Conservation (phyloP, 2,329 filamentous ascomycete genomes). For the Cercospora berteroae region DNA sequence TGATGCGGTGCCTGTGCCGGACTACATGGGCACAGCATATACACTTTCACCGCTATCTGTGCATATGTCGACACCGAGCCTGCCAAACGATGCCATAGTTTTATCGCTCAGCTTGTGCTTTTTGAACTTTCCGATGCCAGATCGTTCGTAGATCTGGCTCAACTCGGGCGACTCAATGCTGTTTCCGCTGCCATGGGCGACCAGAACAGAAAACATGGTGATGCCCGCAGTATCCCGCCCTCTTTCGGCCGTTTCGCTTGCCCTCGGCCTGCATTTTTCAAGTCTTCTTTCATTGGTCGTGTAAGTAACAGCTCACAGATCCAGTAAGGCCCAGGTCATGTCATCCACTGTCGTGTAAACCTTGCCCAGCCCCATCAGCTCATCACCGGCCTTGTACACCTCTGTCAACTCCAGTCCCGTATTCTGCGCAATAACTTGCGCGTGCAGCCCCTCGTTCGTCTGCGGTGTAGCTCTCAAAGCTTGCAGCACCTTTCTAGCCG, state of each 20-base stretch:
- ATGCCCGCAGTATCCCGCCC: neutral
- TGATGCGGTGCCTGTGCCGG: neutral
- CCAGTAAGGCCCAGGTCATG: conserved; percentile 83
- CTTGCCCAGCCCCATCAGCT: conserved; percentile 68
- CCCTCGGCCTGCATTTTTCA: neutral
- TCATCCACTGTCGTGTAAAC: conserved; percentile 94
- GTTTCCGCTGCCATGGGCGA: neutral
- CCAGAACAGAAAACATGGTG: neutral
- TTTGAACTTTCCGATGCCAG: neutral
- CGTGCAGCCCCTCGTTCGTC: conserved; percentile 78
- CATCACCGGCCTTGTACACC: conserved; percentile 74
- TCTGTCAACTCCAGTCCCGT: conserved; percentile 66
- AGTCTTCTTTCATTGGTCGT: neutral
- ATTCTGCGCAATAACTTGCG: conserved; percentile 69
- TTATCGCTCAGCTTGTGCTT: neutral
- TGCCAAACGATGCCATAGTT: neutral
- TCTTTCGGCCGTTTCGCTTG: neutral
- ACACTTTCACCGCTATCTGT: neutral
- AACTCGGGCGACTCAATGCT: neutral
- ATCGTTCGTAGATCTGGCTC: neutral
- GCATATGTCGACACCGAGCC: neutral
- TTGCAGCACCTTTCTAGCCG: conserved; percentile 68
- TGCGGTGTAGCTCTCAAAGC: conserved; percentile 66
- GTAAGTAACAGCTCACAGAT: conserved; percentile 50
- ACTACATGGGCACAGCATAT: neutral